Evolutionary conservation across 163 green algal species (phyloP).

Genomic region (Chlorella variabilis): DNA sequence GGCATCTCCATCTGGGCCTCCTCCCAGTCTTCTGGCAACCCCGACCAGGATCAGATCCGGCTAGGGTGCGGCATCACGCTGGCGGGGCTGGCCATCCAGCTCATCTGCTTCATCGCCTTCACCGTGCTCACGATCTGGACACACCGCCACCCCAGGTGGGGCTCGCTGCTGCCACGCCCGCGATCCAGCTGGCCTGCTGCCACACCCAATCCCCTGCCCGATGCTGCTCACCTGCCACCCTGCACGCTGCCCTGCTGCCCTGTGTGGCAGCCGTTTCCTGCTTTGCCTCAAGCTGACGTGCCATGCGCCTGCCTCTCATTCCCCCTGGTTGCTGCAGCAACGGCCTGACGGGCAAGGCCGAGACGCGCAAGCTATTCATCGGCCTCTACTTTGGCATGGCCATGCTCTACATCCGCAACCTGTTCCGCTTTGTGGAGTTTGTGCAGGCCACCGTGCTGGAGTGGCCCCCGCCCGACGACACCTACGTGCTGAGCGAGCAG

Average conservation of each 20-base stretch:
- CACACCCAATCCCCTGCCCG: not conserved
- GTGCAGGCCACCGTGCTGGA: constrained; percentile 31
- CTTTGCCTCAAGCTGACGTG: no score
- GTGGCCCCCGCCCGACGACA: constrained; percentile 3
- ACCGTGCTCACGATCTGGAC: constrained; percentile 34
- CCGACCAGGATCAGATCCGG: constrained; percentile 9
- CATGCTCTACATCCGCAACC: constrained; percentile 48
- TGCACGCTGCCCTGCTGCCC: no score
- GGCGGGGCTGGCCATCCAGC: constrained; percentile 28
- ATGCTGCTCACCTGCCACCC: no score
- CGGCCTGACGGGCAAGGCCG: not conserved
- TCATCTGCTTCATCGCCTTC: constrained; percentile 43
- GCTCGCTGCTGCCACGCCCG: not conserved
- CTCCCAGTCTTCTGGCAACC: not conserved
- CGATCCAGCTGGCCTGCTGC: not conserved
- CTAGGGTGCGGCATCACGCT: constrained; percentile 35
- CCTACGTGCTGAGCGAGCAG: constrained; percentile 38
- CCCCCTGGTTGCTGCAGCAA: constrained; percentile 25
- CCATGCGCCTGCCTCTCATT: not conserved
- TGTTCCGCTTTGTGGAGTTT: constrained; percentile 58
- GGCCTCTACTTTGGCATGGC: constrained; percentile 48
- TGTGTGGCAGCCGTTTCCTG: no score
- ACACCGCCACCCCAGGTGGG: constrained; percentile 22
- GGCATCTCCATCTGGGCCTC: constrained; percentile 48
- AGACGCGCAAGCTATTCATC: constrained; percentile 24